Evolutionary conservation across 805 yeast genomes (phyloP), one percentile per base, ranked within the genome.

Genomic region (Hanseniaspora jakobsenii): DNA sequence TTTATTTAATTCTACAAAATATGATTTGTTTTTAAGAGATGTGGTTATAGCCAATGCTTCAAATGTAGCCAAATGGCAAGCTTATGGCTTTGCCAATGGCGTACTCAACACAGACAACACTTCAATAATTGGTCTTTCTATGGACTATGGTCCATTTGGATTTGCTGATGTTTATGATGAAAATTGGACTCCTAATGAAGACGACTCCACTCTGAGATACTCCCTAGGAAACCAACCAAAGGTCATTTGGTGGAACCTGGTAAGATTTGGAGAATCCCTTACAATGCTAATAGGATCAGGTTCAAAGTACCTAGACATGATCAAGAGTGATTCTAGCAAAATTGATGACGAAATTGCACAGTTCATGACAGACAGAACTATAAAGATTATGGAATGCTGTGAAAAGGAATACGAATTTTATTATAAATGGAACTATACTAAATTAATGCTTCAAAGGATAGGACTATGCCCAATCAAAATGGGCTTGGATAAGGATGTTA

Each of bases 91-190:
- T 55, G 60, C 87, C 52, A 91, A 89, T 55, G 98, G 98, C 12
- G 97, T 91, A 4, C 65, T 91, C 46, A 89, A 89, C 59, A 87
- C 97, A 0, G 98, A 89, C 57, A 89, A 89, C 57, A 84, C 95
- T 1, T 83, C 95, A 0, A 69, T 89, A n/a, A 55, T 80, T 35
- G 98, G 98, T 0, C 65, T 86, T 9, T 74, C 94, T 0, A 73
- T 91, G 61, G 98, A 89, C 61, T 91, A 80, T 60, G 98, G 97
- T 2, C 97, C 98, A 1, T 91, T 83, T 63, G 82, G 93, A 16
- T 81, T 86, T 49, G 72, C 87, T 80, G 95, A 87, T 56, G 73
- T 72, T 36, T 89, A 79, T 57, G 78, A 84, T 54, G 87, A 93
- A 13, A 61, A 70, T 38, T 89, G 71, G 56, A 82, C 96, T 0